phyloP scores from a whole-genome alignment of 2,329 filamentous ascomycete genomes.

The Chrysosporium queenslandicum region DNA sequence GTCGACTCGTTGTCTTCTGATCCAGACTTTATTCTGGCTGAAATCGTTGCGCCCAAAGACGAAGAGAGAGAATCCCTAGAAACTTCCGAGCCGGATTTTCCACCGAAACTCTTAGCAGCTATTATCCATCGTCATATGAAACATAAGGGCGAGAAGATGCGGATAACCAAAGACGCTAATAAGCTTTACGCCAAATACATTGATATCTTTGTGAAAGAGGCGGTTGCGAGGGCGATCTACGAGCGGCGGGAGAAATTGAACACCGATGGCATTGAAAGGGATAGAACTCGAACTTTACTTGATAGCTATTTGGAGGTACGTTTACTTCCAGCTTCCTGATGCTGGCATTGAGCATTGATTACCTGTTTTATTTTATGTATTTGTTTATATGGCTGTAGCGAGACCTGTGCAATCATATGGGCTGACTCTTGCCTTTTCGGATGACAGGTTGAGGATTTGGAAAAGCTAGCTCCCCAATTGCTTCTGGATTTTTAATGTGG shows the following conservation, averaged over 20 bases:
- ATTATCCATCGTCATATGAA: constrained; percentile 74
- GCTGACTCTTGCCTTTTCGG: no score
- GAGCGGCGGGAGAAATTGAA: constrained; percentile 48
- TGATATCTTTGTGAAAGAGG: constrained; percentile 83
- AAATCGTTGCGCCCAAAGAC: constrained; percentile 28
- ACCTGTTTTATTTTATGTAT: no score
- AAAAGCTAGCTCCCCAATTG: constrained; percentile 76
- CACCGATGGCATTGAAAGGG: constrained; percentile 23
- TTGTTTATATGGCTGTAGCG: no score
- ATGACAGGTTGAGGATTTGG: constrained; percentile 68
- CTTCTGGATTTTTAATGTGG: constrained; percentile 63
- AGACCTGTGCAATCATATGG: no score
- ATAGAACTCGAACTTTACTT: constrained; percentile 21
- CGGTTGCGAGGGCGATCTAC: constrained; percentile 65
- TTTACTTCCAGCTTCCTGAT: constrained; percentile 14
- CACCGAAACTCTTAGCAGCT: constrained; percentile 61
- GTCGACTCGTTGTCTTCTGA: constrained; percentile 26
- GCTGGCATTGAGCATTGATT: no score
- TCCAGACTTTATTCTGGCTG: constrained; percentile 41
- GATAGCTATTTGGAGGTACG: constrained; percentile 64
- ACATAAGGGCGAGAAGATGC: constrained; percentile 49
- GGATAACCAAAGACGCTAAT: constrained; percentile 69
- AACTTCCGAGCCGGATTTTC: constrained; percentile 45
- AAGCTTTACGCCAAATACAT: constrained; percentile 71
- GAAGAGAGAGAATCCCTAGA: constrained; percentile 23